phyloP scores from a whole-genome alignment of 805 yeast genomes.

The Metschnikowia shivogae region DNA sequence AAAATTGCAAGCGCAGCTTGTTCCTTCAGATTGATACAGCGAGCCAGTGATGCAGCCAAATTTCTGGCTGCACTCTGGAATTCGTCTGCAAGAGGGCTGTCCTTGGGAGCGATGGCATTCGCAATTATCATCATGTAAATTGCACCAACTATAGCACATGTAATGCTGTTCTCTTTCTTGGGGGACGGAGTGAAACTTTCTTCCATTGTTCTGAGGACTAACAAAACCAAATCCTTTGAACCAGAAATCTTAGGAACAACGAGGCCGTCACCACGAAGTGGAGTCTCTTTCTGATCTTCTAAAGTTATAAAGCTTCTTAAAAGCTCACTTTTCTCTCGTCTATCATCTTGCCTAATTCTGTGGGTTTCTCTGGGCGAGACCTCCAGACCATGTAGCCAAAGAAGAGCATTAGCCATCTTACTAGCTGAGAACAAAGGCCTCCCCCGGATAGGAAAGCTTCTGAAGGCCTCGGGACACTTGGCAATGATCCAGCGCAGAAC shows the following conservation, averaged over 20 bases:
- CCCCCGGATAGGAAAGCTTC: neutral
- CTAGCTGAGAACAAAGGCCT: neutral
- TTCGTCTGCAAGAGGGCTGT: neutral
- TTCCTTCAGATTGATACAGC: conserved; percentile 7
- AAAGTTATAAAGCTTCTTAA: conserved; percentile 5
- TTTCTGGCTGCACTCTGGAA: conserved; percentile 7
- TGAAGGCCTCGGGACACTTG: conserved; percentile 34
- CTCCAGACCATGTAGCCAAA: conserved; percentile 1
- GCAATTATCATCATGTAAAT: conserved; percentile 3
- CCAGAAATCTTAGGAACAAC: neutral
- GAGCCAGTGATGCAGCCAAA: conserved; percentile 9
- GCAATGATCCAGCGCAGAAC: conserved; percentile 49
- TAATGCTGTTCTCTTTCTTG: neutral
- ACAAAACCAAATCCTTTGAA: conserved; percentile 1
- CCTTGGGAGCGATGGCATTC: neutral
- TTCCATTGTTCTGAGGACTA: neutral
- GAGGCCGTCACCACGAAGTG: neutral
- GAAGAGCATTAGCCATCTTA: neutral
- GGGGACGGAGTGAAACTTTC: neutral
- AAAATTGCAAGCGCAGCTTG: conserved; percentile 4
- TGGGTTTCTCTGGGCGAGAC: neutral
- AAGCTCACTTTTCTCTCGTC: too few species aligned
- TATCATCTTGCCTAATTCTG: too few species aligned
- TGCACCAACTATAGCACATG: neutral
- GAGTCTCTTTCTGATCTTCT: neutral